Base-by-base conservation (phyloP, 495 filamentous ascomycete species). In the Massariosphaeria phaeospora region DNA sequence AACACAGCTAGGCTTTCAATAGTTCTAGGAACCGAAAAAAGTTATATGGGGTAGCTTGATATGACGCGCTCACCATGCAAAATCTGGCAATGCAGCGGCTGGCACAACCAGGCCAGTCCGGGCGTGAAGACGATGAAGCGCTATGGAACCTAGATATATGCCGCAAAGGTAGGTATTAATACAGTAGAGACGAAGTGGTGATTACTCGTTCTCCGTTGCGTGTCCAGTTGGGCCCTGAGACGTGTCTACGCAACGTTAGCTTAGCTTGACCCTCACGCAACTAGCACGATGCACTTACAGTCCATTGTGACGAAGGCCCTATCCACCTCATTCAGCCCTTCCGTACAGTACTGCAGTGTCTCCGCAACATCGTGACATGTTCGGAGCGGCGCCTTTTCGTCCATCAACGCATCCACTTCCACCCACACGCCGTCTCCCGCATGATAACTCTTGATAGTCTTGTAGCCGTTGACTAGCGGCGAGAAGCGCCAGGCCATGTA, bases 331-430 rank as follows among this genome's bases (percentile, higher is more conserved):
- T 63, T 62, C 26, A 76, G 55, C 13, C 45, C 65, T 48, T 72
- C 69, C n/a, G 31, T 64, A 49, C 75, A 78, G 57, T 78, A 76
- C 61, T 77, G 73, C 53, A 78, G 55, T 8, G 75, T 78, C 64
- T 76, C 75, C 13, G 72, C 70, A 49, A 76, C 64, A 60, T 78
- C 73, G 62, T 78, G 72, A n/a, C 66, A 62, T 18, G 60, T 59
- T 42, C 64, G 63, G 52, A 77, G 53, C 21, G 67, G 57, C 25
- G 64, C 70, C 15, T 71, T 64, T 59, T 71, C 68, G 47, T 73
- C 65, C 54, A 77, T 36, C 55, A 78, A 41, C 15, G 76, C 66
- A 54, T 78, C 73, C 31, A 75, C 61, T 56, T 78, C 74, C 1
- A 72, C 73, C 73, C 71, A 77, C 5, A 77, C 66, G 8, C 75